A percentile compares a stretch with the other conserved stretches of the same genome.
These are phyloP conservation scores for Trichoderma gamsii DNA, from an alignment of 495 filamentous ascomycete species.

Conservation along the genomic window DNA sequence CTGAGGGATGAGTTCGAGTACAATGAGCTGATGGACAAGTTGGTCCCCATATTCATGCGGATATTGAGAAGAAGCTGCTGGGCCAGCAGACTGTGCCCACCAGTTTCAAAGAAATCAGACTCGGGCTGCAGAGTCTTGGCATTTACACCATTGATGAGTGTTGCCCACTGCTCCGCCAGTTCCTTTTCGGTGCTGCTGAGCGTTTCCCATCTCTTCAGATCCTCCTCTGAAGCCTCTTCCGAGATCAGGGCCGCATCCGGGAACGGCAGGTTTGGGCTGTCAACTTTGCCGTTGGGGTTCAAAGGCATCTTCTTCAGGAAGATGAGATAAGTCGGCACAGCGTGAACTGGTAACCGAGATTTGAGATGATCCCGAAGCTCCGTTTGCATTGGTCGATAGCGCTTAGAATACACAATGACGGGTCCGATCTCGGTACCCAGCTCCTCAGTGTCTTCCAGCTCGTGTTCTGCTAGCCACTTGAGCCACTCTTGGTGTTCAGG, in stretches of 20 bases:
- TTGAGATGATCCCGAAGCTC: slow-evolving; percentile 72
- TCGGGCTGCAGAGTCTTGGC: slow-evolving; percentile 51
- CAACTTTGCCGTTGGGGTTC: slow-evolving; percentile 93
- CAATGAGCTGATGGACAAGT: slow-evolving; percentile 70
- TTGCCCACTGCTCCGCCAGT: slow-evolving; percentile 34
- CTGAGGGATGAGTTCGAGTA: slow-evolving; percentile 70
- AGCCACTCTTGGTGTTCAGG: slow-evolving; percentile 71
- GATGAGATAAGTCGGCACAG: slow-evolving; percentile 74
- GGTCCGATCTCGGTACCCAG: slow-evolving; percentile 41
- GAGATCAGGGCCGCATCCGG: slow-evolving; percentile 58
- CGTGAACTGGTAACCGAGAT: slow-evolving; percentile 69
- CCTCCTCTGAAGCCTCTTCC: slow-evolving; percentile 57
- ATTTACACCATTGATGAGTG: slow-evolving; percentile 49
- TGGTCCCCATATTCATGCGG: slow-evolving; percentile 54
- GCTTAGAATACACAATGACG: slow-evolving; percentile 46
- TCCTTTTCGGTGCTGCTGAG: slow-evolving; percentile 38
- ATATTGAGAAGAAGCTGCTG: slow-evolving; percentile 72
- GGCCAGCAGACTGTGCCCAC: slow-evolving; percentile 81
- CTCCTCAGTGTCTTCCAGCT: slow-evolving; percentile 44
- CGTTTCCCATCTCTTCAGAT: slow-evolving; percentile 61
- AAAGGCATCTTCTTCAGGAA: slow-evolving; percentile 74
- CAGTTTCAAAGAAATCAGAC: slow-evolving; percentile 78
- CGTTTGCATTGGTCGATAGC: slow-evolving; percentile 60
- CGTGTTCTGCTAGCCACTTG: slow-evolving; percentile 55
- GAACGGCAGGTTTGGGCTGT: slow-evolving; percentile 86